These are phyloP conservation scores for Aspergillus pseudoterreus DNA, from an alignment of 2,329 filamentous ascomycete species.

Conservation along the genomic window DNA sequence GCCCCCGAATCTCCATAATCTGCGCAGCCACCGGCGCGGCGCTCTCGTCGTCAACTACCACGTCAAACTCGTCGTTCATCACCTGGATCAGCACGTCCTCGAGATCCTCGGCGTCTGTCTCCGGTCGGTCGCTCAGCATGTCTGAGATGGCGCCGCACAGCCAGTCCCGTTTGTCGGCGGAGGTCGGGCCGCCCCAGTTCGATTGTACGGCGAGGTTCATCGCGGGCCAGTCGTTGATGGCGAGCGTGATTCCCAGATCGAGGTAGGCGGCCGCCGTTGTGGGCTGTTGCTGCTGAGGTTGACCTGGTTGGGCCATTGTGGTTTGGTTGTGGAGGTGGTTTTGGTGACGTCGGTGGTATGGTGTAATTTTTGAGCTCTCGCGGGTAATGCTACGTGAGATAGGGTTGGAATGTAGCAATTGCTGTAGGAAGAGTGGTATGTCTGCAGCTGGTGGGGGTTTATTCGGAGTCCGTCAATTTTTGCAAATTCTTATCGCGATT, in stretches of 20 bases:
- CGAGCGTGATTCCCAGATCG: conserved; percentile 81
- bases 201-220: conserved; percentile 83
- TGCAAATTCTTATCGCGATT: conserved; percentile 3
- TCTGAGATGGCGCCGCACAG: conserved; percentile 84
- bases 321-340: conserved; percentile 4
- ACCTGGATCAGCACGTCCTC: conserved; percentile 83
- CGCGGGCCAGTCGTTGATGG: conserved; percentile 82
- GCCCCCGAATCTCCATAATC: conserved; percentile 65
- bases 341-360: not conserved
- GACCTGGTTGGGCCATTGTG: conserved; percentile 5
- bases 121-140: conserved; percentile 60
- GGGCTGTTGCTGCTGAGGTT: conserved; percentile 14
- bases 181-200: conserved; percentile 81
- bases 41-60: conserved; percentile 86
- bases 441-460: too few relatives aligned
- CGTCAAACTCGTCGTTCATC: conserved; percentile 94
- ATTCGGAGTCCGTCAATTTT: conserved; percentile 1
- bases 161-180: conserved; percentile 89
- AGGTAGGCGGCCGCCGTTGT: conserved; percentile 63
- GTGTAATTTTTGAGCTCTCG: not conserved
- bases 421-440: too few relatives aligned
- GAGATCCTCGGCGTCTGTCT: conserved; percentile 72
- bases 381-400: too few relatives aligned
- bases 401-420: too few relatives aligned
- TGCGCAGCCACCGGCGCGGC: conserved; percentile 68